These are phyloP conservation scores for Starmera quercuum DNA, from an alignment of 805 yeast genomes.

Conservation along the genomic window DNA sequence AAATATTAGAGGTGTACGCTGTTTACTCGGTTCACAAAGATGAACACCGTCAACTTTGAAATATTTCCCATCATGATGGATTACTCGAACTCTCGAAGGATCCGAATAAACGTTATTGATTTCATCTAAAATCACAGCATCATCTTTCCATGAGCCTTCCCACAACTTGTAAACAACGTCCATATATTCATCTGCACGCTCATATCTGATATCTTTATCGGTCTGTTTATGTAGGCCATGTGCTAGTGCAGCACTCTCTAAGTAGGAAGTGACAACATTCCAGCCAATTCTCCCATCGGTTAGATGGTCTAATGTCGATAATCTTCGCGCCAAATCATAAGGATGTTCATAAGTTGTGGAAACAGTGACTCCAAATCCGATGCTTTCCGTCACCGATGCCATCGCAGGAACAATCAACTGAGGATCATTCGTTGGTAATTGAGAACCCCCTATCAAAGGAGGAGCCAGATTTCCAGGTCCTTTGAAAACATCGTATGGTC, in stretches of 20 bases:
- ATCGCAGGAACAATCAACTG: slow-evolving; percentile 25
- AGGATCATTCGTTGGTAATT: slow-evolving; percentile 27
- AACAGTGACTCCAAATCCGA: slow-evolving; percentile 34
- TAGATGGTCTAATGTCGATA: slow-evolving; percentile 35
- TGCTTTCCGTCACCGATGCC: slow-evolving; percentile 33
- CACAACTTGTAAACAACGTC: slow-evolving; percentile 32
- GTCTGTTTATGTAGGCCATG: slow-evolving; percentile 25
- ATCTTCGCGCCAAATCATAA: slow-evolving; percentile 30
- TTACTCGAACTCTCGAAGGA: slow-evolving; percentile 28
- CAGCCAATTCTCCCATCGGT: slow-evolving; percentile 38
- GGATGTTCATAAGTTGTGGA: slow-evolving; percentile 37
- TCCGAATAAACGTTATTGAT: slow-evolving; percentile 22
- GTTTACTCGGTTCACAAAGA: slow-evolving; percentile 27
- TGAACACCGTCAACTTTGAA: slow-evolving; percentile 32
- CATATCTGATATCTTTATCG: slow-evolving; percentile 35
- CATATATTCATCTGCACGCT: slow-evolving; percentile 32
- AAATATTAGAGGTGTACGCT: slow-evolving; percentile 34
- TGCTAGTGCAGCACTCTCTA: slow-evolving; percentile 27
- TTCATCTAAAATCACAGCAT: slow-evolving; percentile 19
- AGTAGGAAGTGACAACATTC: slow-evolving; percentile 38
- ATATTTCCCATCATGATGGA: slow-evolving; percentile 31
- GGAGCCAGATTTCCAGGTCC: slow-evolving; percentile 26
- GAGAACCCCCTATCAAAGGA: slow-evolving; percentile 20
- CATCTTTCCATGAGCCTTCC: slow-evolving; percentile 34
- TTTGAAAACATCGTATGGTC: slow-evolving; percentile 31